A percentile compares a stretch with the other conserved stretches of the same genome.
Evolutionary conservation across 2,329 filamentous ascomycete species (phyloP).

Genomic region (Paecilomyces fulvus): DNA sequence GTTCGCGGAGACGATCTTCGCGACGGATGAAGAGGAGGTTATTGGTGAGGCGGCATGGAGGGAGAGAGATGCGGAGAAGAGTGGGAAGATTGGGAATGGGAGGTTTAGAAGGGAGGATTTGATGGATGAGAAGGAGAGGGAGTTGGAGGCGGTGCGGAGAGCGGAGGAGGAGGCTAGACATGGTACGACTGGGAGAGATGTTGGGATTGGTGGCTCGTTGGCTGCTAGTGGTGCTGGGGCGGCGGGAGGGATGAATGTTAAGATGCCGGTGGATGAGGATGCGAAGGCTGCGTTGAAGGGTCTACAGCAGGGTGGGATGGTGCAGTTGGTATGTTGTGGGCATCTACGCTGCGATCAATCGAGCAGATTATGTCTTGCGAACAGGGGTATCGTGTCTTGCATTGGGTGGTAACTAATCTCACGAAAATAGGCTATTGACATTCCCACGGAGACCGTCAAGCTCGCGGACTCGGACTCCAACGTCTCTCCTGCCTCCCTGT

Average conservation of each 20-base stretch:
- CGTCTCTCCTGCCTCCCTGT: slow-evolving; percentile 37
- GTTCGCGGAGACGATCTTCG: slow-evolving; percentile 51
- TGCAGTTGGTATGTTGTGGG: slow-evolving; percentile 40
- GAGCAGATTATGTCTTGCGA: background rate
- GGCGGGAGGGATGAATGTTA: slow-evolving; percentile 36
- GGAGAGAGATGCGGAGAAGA: slow-evolving; percentile 41
- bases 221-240: slow-evolving; percentile 9
- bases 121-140: slow-evolving; percentile 54
- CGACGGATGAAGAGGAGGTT: slow-evolving; percentile 51
- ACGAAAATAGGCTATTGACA: slow-evolving; percentile 26
- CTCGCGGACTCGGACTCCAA: slow-evolving; percentile 40
- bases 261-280: slow-evolving; percentile 45
- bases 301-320: slow-evolving; percentile 32
- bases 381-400: slow-evolving; percentile 8
- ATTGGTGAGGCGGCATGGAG: slow-evolving; percentile 45
- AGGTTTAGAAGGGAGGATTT: slow-evolving; percentile 37
- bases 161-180: slow-evolving; percentile 51
- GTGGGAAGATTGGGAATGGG: slow-evolving; percentile 13
- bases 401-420: slow-evolving; percentile 10
- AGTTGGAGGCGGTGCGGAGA: slow-evolving; percentile 48
- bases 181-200: slow-evolving; percentile 44
- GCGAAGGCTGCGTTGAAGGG: slow-evolving; percentile 43
- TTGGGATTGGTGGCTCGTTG: slow-evolving; percentile 37
- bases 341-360: background rate
- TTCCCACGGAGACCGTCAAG: slow-evolving; percentile 46